Percentiles rank a stretch among this genome's conserved stretches.
phyloP scores from a whole-genome alignment of 2,329 filamentous ascomycete species.

The Cadophora gregata region DNA sequence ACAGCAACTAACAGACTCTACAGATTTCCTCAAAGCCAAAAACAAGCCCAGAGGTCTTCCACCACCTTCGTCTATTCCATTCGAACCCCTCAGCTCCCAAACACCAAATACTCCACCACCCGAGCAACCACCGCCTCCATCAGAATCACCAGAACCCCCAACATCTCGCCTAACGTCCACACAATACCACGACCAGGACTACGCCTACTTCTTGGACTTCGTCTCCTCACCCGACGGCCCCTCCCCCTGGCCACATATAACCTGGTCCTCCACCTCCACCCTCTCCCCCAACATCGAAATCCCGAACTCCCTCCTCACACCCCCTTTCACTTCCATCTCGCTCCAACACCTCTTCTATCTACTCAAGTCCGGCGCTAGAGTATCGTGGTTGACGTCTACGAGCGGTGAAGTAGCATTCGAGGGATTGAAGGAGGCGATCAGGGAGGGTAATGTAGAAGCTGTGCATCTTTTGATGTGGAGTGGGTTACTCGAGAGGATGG shows the following conservation, averaged over 20 bases:
- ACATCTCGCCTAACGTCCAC: slow-evolving; percentile 14
- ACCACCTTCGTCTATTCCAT: not conserved
- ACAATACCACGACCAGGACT: slow-evolving; percentile 33
- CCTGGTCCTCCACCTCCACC: slow-evolving; percentile 22
- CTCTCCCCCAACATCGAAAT: slow-evolving; percentile 36
- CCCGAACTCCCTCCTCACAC: slow-evolving; percentile 40
- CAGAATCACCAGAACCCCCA: not conserved
- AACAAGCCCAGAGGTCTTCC: not conserved
- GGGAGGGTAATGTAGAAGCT: slow-evolving; percentile 30
- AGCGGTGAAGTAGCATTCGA: slow-evolving; percentile 41
- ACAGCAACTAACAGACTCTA: not conserved
- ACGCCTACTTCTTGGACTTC: slow-evolving; percentile 26
- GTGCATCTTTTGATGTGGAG: slow-evolving; percentile 34
- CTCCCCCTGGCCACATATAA: not conserved
- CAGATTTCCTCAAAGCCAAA: slow-evolving; percentile 20
- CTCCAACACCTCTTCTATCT: slow-evolving; percentile 42
- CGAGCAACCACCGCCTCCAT: not conserved
- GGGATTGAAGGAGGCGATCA: slow-evolving; percentile 38
- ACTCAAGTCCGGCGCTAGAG: slow-evolving; percentile 36
- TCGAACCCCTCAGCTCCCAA: not conserved
- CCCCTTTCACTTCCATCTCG: slow-evolving; percentile 41
- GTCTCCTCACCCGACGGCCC: slow-evolving; percentile 12
- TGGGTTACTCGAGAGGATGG: slow-evolving; percentile 29
- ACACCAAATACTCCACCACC: not conserved
- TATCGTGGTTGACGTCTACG: slow-evolving; percentile 39